Evolutionary conservation across 2,329 filamentous ascomycete genomes (phyloP).

Genomic region (Aspergillus alliaceus): DNA sequence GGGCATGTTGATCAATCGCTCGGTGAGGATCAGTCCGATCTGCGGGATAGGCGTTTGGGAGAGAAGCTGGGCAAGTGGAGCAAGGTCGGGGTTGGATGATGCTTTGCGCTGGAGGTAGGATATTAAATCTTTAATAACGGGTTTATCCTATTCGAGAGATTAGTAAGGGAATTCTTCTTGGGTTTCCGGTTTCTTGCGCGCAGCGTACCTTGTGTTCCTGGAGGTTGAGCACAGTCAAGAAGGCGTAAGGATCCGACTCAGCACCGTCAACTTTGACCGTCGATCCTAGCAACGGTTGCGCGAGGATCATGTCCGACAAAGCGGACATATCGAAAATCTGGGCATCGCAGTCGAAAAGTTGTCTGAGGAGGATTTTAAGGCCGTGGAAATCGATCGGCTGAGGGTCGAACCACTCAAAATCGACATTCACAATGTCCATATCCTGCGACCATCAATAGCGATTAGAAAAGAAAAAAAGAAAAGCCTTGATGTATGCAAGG

Average conservation of each 20-base stretch:
- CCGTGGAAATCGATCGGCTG: constrained; percentile 93
- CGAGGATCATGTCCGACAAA: constrained; percentile 80
- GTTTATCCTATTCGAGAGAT: constrained; percentile 55
- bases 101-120: constrained; percentile 66
- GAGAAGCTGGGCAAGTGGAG: constrained; percentile 60
- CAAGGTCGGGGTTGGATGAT: constrained; percentile 55
- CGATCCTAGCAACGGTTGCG: constrained; percentile 83
- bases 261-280: constrained; percentile 98
- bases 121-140: constrained; percentile 68
- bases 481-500: background rate
- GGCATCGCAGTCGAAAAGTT: constrained; percentile 87
- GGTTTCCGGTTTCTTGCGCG: background rate
- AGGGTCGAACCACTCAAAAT: constrained; percentile 99
- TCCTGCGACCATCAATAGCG: constrained; percentile 57
- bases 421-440: constrained; percentile 87
- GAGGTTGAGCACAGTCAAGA: constrained; percentile 84
- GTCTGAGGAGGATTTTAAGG: constrained; percentile 82
- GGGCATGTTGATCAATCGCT: constrained; percentile 96
- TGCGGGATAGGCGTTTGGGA: constrained; percentile 55
- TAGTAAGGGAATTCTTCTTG: background rate
- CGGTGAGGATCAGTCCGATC: constrained; percentile 83
- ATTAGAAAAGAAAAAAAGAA: background rate
- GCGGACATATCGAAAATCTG: constrained; percentile 83
- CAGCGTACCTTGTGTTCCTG: constrained; percentile 63
- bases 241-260: constrained; percentile 87